Evolutionary conservation across 306 rosid genomes (phyloP), one percentile per base, ranked within the genome.

Genomic region (Trifolium fragiferum): DNA sequence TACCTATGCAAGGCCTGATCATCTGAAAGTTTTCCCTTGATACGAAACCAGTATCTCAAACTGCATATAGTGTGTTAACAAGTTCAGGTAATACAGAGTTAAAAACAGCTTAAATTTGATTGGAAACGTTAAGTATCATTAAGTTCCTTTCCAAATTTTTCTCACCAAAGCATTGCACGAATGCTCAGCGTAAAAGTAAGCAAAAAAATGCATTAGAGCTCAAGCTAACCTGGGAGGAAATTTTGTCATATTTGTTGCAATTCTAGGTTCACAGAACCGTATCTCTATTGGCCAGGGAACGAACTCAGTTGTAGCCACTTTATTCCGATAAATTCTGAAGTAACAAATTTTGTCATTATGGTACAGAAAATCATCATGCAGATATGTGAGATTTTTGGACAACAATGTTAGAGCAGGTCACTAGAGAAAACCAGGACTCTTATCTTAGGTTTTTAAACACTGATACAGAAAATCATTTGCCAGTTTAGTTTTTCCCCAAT

Each of bases 1-100:
- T 81, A 94, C 98, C 98, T 89, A 75, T 94, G 98, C 88, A 94
- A 78, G 57, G 98, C 93, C 79, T 89, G 97, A 81, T 91, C 98
- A 86, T 91, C 90, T 72, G 97, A 84, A 75, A 94, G 91, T 77
- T 86, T 87, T 71, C 97, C 98, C 67, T 70, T 91, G 8, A 96
- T 90, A 82, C 90, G 89, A 84, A 94, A 89, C 98, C 98, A 94
- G 83, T 85, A 94, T 77, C 79, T 85, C 87, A 91, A 81, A 58
- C 98, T 93, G 94, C 85, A 81, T 1, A 78, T 38, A 82, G n/a
- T 59, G 80, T 75, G 68, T 49, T 67, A 70, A 77, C 21, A 68
- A 13, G 60, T 71, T 73, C 41, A 53, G 58, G 43, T 57, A 60
- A 77, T 65, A 68, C 51, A 9, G 58, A 74, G 47, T 38, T 72